Evolutionary conservation across 805 yeast genomes (phyloP), one percentile per base, ranked within the genome.

Genomic region (Sugiyamaella floridensis): DNA sequence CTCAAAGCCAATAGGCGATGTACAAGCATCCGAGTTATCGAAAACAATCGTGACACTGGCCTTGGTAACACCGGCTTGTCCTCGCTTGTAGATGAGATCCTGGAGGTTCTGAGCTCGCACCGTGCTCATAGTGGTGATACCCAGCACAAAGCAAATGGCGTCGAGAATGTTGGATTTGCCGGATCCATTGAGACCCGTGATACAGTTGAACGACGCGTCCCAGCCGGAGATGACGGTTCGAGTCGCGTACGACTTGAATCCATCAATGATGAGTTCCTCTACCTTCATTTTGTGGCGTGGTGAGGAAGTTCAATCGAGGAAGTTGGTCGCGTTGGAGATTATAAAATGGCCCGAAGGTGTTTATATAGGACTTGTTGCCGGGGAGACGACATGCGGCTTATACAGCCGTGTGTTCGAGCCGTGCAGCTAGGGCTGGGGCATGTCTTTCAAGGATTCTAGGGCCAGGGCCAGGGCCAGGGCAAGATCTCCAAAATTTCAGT

Each of bases 121-220:
- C 0, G 96, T 86, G n/a, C 87, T 67, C 93, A 92, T 89, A 11
- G 95, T 82, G 0, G 96, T 84, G 55, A 93, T 90, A 51, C 99
- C 99, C 34, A 93, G 75, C n/a, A 95, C 99, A 69, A 93, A 93
- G 70, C 99, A 93, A 53, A 93, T 92, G 52, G 99, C 96, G 69
- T 93, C 99, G 44, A 93, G 75, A 54, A 93, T 90, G 67, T 93
- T 93, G 19, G 98, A 92, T 65, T 93, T 93, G 5, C 99, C 99
- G 0, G 97, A 89, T 9, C 99, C 99, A 67, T 93, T 93, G 48
- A 93, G 76, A 7, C 99, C 99, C 0, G 99, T 95, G 66, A 93
- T 92, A 62, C 98, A 97, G 71, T 95, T 93, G 71, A 93, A 95
- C 70, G 86, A 96, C 1, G 87, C 79, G 69, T 93, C 99, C 99